These are phyloP conservation scores for Moringa oleifera DNA, from an alignment of 345 rosid genomes.

Conservation along the genomic window DNA sequence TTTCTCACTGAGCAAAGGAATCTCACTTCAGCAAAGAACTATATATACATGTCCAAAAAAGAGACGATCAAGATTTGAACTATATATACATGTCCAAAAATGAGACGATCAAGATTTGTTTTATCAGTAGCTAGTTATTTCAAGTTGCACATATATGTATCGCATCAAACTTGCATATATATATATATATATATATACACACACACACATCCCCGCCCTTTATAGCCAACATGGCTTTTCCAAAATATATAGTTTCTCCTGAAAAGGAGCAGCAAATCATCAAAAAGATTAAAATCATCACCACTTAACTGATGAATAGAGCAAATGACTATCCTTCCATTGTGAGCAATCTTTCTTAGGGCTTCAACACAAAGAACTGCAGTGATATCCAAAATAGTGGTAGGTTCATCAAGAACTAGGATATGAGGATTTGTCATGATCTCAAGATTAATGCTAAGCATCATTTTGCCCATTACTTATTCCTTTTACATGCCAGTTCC, in stretches of 20 bases:
- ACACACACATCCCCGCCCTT: constrained; percentile 14
- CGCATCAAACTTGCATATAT: no score
- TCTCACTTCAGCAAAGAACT: constrained; percentile 50
- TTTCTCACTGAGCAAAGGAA: constrained; percentile 43
- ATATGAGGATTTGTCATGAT: constrained; percentile 24
- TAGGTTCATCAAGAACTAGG: constrained; percentile 41
- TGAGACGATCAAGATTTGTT: neutral
- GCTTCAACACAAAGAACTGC: constrained; percentile 28
- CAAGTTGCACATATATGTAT: no score
- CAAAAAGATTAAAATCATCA: constrained; percentile 37
- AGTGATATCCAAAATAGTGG: constrained; percentile 28
- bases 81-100: no score
- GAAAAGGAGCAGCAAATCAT: constrained; percentile 38
- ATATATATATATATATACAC: no score
- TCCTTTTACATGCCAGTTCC: constrained; percentile 35
- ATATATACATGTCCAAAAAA: neutral
- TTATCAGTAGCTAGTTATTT: no score
- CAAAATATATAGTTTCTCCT: constrained; percentile 37
- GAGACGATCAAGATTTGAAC: no score
- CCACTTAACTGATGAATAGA: constrained; percentile 53
- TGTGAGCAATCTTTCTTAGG: constrained; percentile 23
- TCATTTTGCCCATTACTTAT: constrained; percentile 36
- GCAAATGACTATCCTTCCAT: constrained; percentile 35
- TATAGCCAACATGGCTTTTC: constrained; percentile 29
- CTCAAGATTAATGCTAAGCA: constrained; percentile 32